phyloP scores from a whole-genome alignment of 2,329 filamentous ascomycete species.

The Microsporum canis region DNA sequence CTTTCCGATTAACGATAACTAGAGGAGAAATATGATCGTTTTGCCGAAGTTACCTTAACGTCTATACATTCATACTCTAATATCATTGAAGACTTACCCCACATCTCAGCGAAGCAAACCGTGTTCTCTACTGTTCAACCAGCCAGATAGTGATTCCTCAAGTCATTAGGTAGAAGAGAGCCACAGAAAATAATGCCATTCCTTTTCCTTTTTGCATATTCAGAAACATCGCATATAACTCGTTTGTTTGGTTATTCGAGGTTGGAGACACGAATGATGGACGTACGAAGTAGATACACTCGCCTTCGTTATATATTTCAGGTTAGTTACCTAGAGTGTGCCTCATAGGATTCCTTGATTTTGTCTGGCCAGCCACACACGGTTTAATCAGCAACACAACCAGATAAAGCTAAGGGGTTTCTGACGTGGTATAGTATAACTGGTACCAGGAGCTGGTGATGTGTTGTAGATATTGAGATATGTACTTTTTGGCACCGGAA shows the following conservation, averaged over 20 bases:
- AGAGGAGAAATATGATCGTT: too few relatives aligned
- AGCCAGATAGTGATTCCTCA: constrained; percentile 46
- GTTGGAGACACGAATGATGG: constrained; percentile 58
- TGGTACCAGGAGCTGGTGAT: constrained; percentile 59
- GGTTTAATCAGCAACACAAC: constrained; percentile 44
- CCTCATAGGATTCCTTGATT: constrained; percentile 51
- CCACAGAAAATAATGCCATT: constrained; percentile 64
- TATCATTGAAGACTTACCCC: too few relatives aligned
- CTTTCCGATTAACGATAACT: too few relatives aligned
- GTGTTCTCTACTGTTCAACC: constrained; percentile 59
- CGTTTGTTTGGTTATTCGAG: constrained; percentile 55
- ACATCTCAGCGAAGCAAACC: constrained; percentile 50
- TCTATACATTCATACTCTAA: too few relatives aligned
- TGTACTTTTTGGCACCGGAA: too few relatives aligned
- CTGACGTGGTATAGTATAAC: constrained; percentile 62
- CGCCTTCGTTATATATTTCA: constrained; percentile 55
- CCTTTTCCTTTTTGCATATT: constrained; percentile 53
- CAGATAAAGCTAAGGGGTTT: constrained; percentile 56
- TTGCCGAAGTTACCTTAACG: too few relatives aligned
- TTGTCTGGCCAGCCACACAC: constrained; percentile 46
- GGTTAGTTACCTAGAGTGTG: constrained; percentile 26
- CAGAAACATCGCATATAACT: constrained; percentile 48
- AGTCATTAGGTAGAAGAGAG: constrained; percentile 67
- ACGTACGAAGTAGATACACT: constrained; percentile 71
- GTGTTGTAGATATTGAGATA: too few relatives aligned